Base-by-base conservation (phyloP, 2,329 filamentous ascomycete genomes). In the Periconia digitata region DNA sequence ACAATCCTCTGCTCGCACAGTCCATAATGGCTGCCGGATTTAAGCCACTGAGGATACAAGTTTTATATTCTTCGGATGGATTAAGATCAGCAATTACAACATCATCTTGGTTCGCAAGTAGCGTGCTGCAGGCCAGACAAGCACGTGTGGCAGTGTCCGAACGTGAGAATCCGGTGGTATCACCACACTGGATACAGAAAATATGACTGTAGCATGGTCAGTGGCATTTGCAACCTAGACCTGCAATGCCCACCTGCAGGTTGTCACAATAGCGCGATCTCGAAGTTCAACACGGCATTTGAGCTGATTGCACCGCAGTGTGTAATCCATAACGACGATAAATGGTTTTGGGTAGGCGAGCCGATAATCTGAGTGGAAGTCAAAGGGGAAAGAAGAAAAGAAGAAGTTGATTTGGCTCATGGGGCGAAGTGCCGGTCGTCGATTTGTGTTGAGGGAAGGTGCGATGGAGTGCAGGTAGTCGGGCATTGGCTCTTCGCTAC, bases 31-130 rank as follows among this genome's bases (percentile, higher is more conserved):
- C 79, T 27, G 80, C 85, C 1, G 92, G 92, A 51, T 84, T 89
- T 1, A 96, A 74, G 0, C 92, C 92, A 62, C 89, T 90, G 10
- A 96, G 76, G 0, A 95, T 82, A 51, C 86, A 92, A 0, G 89
- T 90, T 71, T 95, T 95, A 76, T 94, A 95, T 56, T 95, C 90
- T 62, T 96, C 92, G 0, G 84, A 85, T 0, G 90, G 90, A 51
- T 86, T 88, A 35, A 96, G 77, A 23, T 84, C 80, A 1, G 86
- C 82, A 17, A 86, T 77, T 8, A 88, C 83, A 3, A 85, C 88
- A 73, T 95, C 90, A 58, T 95, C 87, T 0, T 84, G 84, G 53
- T 86, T 87, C 7, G 76, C 74, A 2, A 96, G 79, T 8, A 78
- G 77, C 2, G 83, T 80, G 27, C 82, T 76, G 64, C 92, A 97